Conservation (phyloP, 345 rosid genomes). For the Pelargonium nanum region DNA sequence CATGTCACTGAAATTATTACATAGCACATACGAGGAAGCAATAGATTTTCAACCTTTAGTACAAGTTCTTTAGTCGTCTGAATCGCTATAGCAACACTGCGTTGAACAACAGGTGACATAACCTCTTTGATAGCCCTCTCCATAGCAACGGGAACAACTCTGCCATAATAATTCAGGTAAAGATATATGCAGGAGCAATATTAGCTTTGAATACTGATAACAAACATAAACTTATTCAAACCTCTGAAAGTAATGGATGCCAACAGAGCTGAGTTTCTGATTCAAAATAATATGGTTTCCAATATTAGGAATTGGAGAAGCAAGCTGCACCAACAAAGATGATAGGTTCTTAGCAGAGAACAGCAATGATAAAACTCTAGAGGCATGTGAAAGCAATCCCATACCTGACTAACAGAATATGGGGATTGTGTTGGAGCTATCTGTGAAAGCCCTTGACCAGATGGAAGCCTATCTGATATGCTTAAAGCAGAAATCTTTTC, state of each 20-base stretch:
- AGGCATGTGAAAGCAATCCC: not conserved
- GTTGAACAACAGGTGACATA: constrained; percentile 81
- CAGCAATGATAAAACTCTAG: not conserved
- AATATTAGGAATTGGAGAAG: constrained; percentile 73
- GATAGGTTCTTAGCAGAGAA: constrained; percentile 12
- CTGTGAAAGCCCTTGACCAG: constrained; percentile 77
- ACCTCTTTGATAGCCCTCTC: constrained; percentile 94
- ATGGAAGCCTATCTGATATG: constrained; percentile 72
- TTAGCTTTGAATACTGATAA: constrained; percentile 5
- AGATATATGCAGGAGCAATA: not conserved
- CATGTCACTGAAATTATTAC: not conserved
- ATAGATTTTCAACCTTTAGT: constrained; percentile 48
- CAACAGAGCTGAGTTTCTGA: constrained; percentile 54
- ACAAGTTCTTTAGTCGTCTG: constrained; percentile 98
- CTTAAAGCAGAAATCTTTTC: constrained; percentile 64
- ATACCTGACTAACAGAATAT: constrained; percentile 62
- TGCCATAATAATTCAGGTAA: constrained; percentile 17
- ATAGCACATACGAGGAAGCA: not conserved
- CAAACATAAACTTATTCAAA: constrained; percentile 13
- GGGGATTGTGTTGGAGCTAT: constrained; percentile 56
- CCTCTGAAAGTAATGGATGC: constrained; percentile 89
- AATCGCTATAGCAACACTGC: constrained; percentile 95
- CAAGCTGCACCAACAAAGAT: constrained; percentile 38
- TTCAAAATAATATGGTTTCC: constrained; percentile 77
- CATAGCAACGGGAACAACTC: constrained; percentile 85